Base-by-base conservation (phyloP, 345 rosid species). In the Brassica rapa region DNA sequence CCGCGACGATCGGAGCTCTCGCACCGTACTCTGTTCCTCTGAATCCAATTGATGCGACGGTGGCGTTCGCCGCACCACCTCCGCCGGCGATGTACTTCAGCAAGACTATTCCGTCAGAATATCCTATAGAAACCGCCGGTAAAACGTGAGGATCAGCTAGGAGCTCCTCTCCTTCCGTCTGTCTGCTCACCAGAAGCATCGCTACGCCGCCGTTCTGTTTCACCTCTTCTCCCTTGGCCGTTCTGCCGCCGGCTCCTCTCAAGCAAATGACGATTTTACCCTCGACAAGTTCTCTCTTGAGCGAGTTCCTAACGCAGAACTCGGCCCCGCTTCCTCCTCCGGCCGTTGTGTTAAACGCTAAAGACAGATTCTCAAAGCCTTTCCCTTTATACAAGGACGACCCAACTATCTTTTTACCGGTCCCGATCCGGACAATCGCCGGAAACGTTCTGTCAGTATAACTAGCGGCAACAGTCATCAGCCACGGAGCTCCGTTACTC, bases 381-480 rank as follows among this genome's bases (percentile, higher is more conserved):
- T 66, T 71, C 12, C 90, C 90, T 8, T 76, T 64, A 35, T 86
- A 83, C 57, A 90, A 55, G 2, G 97, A 87, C 0, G 89, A 62
- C 1, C 98, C 97, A 67, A 68, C 73, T 24, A 86, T 78, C 2
- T 59, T 63, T 23, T 66, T 70, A 23, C 95, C 87, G 4, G 79
- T 74, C 1, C 93, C 90, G 1, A 93, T 87, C 51, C 68, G 80
- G 37, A 88, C 86, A 60, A 79, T 83, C 2, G 90, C 81, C 10
- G 93, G 91, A 69, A 93, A 93, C 66, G 89, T 89, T 62, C 89
- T 74, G 73, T 90, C 91, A 0, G 78, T 83, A 81, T 86, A 86
- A 84, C 93, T 89, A 5, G 98, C 98, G 9, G 92, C 98, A 0
- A 91, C 97, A 0, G 98, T 93, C 89, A 84, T 89, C 60, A 93